Base-by-base conservation (phyloP, 2,329 filamentous ascomycete species). In the Chalaropsis ovoidea region DNA sequence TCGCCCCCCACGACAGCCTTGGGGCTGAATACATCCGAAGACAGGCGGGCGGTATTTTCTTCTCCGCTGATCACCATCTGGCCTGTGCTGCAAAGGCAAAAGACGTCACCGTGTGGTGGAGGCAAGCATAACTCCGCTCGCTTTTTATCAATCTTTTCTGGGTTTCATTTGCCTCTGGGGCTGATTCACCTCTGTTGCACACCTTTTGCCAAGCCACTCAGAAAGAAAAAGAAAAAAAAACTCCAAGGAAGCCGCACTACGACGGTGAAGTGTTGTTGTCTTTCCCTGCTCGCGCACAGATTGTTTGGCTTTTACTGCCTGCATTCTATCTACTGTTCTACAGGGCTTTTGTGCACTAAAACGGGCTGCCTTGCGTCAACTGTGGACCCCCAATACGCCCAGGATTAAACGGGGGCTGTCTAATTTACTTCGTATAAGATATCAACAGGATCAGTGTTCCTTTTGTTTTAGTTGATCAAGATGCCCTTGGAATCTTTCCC, bases 141-240 rank as follows among this genome's bases (percentile, higher is more conserved):
- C 22, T 31, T 31, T 39, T 43, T 31, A 24, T 10, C 19, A n/a
- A n/a, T 43, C 13, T 45, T 17, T 43, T 45, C 13, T 31, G 17
- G 42, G 42, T 45, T 62, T 62, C 60, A 62, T 58, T 39, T 35
- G 27, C 54, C 54, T 58, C 27, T 58, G 54, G 54, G 54, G 54
- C 54, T 58, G 54, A 58, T 58, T 58, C 54, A 58, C 31, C 31
- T 31, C 27, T 58, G 54, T 58, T 58, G 54, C 54, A 58, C 27
- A 15, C 27, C 31, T 10, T 58, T 13, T 19, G 17, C 54, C 27
- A 58, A 58, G 54, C 27, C 54, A 58, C 43, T 17, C 15, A 47
- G 13, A n/a, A 6, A 19, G 13, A 11, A 22, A 39, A 56, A 31
- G 10, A 17, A 13, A 6, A 56, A 17, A 35, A 35, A 11, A 2